A percentile compares a stretch with the other conserved stretches of the same genome.
Evolutionary conservation across 116 monocot genomes (phyloP).

Genomic region (Phalaenopsis hybrid): DNA sequence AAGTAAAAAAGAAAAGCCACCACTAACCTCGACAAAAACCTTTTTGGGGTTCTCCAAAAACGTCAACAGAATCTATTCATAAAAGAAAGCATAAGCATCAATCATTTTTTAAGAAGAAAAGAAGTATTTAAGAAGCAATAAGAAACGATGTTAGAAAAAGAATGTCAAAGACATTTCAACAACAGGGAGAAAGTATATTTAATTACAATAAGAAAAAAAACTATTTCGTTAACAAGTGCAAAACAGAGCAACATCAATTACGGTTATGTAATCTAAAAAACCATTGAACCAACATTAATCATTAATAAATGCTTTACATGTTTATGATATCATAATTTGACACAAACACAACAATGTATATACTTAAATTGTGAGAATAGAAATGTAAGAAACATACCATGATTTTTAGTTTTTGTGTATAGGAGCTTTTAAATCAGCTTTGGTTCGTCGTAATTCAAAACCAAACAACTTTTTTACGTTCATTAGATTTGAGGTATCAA

Average conservation of each 20-base stretch:
- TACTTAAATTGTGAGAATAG: background rate
- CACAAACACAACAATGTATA: background rate
- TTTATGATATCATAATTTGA: background rate
- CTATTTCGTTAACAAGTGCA: background rate
- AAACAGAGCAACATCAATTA: background rate
- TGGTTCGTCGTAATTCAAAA: background rate
- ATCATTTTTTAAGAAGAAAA: background rate
- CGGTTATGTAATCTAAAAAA: background rate
- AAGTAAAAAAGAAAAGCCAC: background rate
- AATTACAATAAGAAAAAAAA: background rate
- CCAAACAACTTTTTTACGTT: no score
- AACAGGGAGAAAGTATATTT: background rate
- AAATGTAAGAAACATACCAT: background rate
- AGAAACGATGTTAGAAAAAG: background rate
- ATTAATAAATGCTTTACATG: background rate
- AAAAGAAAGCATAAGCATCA: constrained; percentile 1
- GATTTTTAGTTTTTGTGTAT: background rate
- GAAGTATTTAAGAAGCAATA: background rate
- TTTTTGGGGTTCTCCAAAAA: constrained; percentile 24
- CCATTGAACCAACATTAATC: background rate
- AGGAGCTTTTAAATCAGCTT: background rate
- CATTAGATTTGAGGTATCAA: background rate
- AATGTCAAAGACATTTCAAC: background rate
- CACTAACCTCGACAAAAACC: constrained; percentile 29
- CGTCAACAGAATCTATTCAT: constrained; percentile 29